Percentiles rank a stretch among this genome's conserved stretches.
These are phyloP conservation scores for Zygoascus hellenicus DNA, from an alignment of 1,139 yeast genomes.

Conservation along the genomic window DNA sequence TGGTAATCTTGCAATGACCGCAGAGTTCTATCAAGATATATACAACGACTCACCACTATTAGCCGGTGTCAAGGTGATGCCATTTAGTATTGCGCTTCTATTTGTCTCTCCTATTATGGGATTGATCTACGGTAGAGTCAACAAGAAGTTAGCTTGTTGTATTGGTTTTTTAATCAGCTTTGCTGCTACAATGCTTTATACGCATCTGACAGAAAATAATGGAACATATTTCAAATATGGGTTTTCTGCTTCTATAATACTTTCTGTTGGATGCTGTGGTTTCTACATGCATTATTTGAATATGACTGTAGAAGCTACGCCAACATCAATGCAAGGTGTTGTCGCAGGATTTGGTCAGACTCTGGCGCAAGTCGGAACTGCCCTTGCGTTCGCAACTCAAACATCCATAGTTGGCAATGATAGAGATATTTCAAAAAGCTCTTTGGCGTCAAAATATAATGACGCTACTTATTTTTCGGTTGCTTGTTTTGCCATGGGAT, in stretches of 20 bases:
- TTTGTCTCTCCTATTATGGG: neutral
- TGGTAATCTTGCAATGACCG: neutral
- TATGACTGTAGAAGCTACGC: constrained; percentile 3
- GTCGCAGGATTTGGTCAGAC: constrained; percentile 6
- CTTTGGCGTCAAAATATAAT: constrained; percentile 9
- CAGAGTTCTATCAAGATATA: neutral
- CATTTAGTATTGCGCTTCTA: neutral
- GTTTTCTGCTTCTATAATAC: neutral
- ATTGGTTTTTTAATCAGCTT: neutral
- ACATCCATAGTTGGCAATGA: constrained; percentile 2
- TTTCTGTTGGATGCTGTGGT: neutral
- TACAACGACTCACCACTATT: neutral
- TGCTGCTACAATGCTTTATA: neutral
- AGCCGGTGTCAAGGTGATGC: neutral
- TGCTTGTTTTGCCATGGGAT: constrained; percentile 17
- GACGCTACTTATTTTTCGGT: constrained; percentile 17
- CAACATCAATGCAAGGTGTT: constrained; percentile 5
- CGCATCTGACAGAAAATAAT: neutral
- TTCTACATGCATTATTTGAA: constrained; percentile 5
- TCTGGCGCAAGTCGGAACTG: constrained; percentile 4
- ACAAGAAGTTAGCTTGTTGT: neutral
- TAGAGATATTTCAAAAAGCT: neutral
- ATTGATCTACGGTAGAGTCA: neutral
- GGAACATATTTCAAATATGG: constrained; percentile 4
- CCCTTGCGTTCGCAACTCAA: constrained; percentile 2